These are phyloP conservation scores for Echinochloa phyllopogon DNA, from an alignment of 176 grass and related monocot species.

Conservation along the genomic window DNA sequence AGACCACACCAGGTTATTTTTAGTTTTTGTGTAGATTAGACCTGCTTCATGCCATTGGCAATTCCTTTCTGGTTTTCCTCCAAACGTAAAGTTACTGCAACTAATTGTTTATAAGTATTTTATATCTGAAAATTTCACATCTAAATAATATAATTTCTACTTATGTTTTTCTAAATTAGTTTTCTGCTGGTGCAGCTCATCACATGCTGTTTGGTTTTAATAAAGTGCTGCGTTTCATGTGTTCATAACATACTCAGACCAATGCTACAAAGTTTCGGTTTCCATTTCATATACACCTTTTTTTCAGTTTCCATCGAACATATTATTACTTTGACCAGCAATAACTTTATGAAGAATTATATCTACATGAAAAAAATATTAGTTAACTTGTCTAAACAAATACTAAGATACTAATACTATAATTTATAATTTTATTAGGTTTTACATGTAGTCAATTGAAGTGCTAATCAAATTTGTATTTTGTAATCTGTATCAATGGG, in stretches of 20 bases:
- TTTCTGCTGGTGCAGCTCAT: neutral
- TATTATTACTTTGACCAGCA: neutral
- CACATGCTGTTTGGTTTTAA: neutral
- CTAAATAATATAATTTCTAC: neutral
- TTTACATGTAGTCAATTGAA: neutral
- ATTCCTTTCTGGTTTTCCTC: neutral
- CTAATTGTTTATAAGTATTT: neutral
- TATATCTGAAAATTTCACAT: neutral
- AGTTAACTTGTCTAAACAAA: neutral
- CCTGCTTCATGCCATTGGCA: neutral
- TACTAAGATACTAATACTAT: neutral
- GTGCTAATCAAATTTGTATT: neutral
- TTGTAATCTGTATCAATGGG: neutral
- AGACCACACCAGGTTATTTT: conserved; percentile 52
- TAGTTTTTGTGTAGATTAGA: neutral
- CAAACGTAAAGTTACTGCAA: neutral
- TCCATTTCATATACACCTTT: neutral
- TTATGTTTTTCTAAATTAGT: neutral
- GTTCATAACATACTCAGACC: neutral
- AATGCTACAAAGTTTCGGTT: neutral
- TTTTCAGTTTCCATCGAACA: neutral
- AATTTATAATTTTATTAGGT: neutral
- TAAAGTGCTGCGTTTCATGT: neutral
- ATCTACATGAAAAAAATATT: neutral
- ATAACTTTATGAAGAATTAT: neutral